A percentile compares a stretch with the other conserved stretches of the same genome.
Evolutionary conservation across 306 rosid genomes (phyloP).

Genomic region (Pueraria montana): DNA sequence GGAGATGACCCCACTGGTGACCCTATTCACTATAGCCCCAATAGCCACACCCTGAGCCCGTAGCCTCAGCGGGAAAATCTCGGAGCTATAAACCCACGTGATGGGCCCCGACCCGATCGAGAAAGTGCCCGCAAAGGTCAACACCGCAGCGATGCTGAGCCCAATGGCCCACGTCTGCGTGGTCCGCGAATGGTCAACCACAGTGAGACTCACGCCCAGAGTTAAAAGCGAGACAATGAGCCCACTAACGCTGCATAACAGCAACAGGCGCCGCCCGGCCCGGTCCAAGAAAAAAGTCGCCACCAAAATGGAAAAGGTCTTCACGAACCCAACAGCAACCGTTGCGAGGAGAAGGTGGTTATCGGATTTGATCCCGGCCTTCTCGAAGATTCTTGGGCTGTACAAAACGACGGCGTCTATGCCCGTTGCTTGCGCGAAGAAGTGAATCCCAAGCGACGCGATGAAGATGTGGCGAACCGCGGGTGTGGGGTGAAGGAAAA

Average conservation of each 20-base stretch:
- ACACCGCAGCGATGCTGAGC: slow-evolving; percentile 51
- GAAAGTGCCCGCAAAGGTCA: slow-evolving; percentile 61
- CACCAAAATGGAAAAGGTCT: slow-evolving; percentile 65
- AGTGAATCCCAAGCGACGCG: slow-evolving; percentile 70
- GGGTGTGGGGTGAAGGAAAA: slow-evolving; percentile 64
- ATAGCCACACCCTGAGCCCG: slow-evolving; percentile 75
- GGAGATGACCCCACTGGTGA: slow-evolving; percentile 63
- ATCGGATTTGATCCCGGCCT: slow-evolving; percentile 65
- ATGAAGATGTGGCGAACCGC: slow-evolving; percentile 72
- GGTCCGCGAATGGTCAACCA: slow-evolving; percentile 3
- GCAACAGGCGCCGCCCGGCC: slow-evolving; percentile 72
- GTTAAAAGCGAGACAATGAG: slow-evolving; percentile 54
- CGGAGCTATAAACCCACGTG: slow-evolving; percentile 79
- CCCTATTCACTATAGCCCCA: slow-evolving; percentile 64
- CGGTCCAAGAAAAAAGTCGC: slow-evolving; percentile 74
- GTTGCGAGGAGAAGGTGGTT: slow-evolving; percentile 61
- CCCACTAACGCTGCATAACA: slow-evolving; percentile 67
- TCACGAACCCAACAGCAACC: slow-evolving; percentile 72
- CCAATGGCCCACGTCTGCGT: slow-evolving; percentile 59
- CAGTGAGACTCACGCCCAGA: slow-evolving; percentile 57
- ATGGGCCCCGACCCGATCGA: slow-evolving; percentile 88
- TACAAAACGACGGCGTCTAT: slow-evolving; percentile 84
- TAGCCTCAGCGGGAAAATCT: slow-evolving; percentile 57
- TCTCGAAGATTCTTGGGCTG: slow-evolving; percentile 72
- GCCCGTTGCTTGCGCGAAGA: slow-evolving; percentile 79